Evolutionary conservation across 331 rosid species (phyloP), one percentile per base, ranked within the genome.

Genomic region (Cydonia oblonga): DNA sequence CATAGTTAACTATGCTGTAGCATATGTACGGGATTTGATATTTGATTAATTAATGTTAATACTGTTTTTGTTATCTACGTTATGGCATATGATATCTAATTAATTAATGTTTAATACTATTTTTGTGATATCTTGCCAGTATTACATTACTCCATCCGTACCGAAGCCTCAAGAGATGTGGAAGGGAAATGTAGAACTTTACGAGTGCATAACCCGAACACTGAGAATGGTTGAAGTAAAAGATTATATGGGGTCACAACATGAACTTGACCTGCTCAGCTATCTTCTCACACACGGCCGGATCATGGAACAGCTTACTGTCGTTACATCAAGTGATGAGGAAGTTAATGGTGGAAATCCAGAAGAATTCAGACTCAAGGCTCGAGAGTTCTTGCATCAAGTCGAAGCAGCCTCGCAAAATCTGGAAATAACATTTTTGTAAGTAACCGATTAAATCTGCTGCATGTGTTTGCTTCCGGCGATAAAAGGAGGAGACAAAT

Each of bases 201-300:
- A 58, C 32, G 2, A 24, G 64, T 24, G 32, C 32, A 23, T 2
- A 58, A 58, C 8, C 9, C 1, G n/a, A 13, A 78, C 28, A 10
- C 15, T 88, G 6, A 86, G 75, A 44, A 82, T 49, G 23, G 79
- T 86, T 74, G 46, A 46, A 5, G 19, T 87, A 11, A 73, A 51
- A 22, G 84, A 74, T 5, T 80, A 33, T 5, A 75, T 18, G 62
- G 84, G 83, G 0, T 64, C 29, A 2, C 0, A 0, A 0, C 6
- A 72, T 35, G 86, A 80, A 69, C 0, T 59, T 4, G 0, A 0
- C 9, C 49, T 80, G 28, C 53, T 80, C 24, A 18, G 22, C 10
- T 71, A 15, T 25, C n/a, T 70, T 10, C 16, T 71, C 1, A 76
- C 8, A 46, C 3, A 46, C 15, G 53, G n/a, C 52, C 52, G 52